Evolutionary conservation across 1,284 basidiomycete species (phyloP).

Genomic region (Stygiomarasmius scandens): DNA sequence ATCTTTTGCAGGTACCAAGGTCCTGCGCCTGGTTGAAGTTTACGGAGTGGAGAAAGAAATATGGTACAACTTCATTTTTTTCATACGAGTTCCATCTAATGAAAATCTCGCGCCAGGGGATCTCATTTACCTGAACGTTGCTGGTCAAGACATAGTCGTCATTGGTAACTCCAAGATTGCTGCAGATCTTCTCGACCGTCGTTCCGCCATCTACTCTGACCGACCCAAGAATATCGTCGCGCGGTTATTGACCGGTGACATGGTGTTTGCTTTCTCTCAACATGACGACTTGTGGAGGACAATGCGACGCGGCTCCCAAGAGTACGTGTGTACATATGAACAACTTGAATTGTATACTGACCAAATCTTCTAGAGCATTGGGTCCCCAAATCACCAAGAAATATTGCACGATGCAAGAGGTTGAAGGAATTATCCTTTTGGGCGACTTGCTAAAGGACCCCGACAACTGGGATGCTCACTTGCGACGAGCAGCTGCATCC

Average conservation of each 20-base stretch:
- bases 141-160: conserved; percentile 10
- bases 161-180: conserved; percentile 14
- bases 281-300: conserved; percentile 18
- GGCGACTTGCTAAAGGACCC: conserved; percentile 12
- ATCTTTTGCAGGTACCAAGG: conserved; percentile 1
- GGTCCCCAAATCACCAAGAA: conserved; percentile 6
- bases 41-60: background rate
- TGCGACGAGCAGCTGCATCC: conserved; percentile 12
- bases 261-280: conserved; percentile 17
- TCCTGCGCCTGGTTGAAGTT: background rate
- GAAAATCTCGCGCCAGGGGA: conserved; percentile 8
- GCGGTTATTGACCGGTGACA: conserved; percentile 16
- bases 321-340: conserved; percentile 12
- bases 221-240: conserved; percentile 17
- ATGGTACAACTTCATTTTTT: background rate
- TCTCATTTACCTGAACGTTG: conserved; percentile 11
- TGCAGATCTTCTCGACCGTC: conserved; percentile 16
- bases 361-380: conserved; percentile 11
- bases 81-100: too few species aligned
- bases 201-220: conserved; percentile 17
- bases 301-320: conserved; percentile 17
- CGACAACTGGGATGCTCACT: conserved; percentile 14
- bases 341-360: background rate
- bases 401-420: conserved; percentile 13
- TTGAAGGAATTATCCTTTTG: conserved; percentile 12